Percentiles rank a stretch among this genome's conserved stretches.
Evolutionary conservation across 2,329 filamentous ascomycete genomes (phyloP).

Genomic region (Teratosphaeria epicoccoides): DNA sequence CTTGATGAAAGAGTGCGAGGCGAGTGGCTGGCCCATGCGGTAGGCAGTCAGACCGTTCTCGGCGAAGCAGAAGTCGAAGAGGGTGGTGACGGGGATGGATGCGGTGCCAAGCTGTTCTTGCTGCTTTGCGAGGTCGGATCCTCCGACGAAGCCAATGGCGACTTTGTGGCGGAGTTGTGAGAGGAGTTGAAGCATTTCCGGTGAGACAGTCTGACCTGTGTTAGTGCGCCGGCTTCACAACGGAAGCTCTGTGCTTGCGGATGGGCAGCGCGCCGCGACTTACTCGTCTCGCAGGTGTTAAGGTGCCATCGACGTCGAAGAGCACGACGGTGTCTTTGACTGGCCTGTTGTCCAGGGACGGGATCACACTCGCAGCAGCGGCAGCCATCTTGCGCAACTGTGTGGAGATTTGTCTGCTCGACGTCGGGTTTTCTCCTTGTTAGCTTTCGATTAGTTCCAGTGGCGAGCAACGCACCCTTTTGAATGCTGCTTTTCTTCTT

Average conservation of each 20-base stretch:
- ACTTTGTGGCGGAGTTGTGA: constrained; percentile 72
- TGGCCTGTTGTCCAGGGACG: constrained; percentile 70
- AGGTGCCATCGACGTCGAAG: constrained; percentile 92
- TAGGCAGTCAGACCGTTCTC: constrained; percentile 93
- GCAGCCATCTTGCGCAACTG: constrained; percentile 19
- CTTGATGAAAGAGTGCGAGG: constrained; percentile 76
- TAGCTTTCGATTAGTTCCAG: background rate
- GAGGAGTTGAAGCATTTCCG: constrained; percentile 76
- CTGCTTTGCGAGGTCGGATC: constrained; percentile 85
- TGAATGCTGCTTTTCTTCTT: too few relatives aligned
- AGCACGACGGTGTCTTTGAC: constrained; percentile 88
- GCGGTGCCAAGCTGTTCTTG: constrained; percentile 82
- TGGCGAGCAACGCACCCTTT: too few relatives aligned
- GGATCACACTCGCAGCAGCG: constrained; percentile 43
- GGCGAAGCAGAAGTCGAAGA: constrained; percentile 96
- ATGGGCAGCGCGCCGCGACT: constrained; percentile 14
- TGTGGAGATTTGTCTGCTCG: background rate
- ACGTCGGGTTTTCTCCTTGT: background rate
- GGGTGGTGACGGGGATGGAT: constrained; percentile 58
- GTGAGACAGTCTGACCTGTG: constrained; percentile 41
- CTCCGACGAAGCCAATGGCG: constrained; percentile 85
- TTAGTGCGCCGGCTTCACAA: constrained; percentile 1
- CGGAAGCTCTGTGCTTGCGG: background rate
- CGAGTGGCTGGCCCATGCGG: constrained; percentile 66
- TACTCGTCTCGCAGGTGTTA: constrained; percentile 73